A percentile compares a stretch with the other conserved stretches of the same genome.
phyloP scores from a whole-genome alignment of 2,329 filamentous ascomycete genomes.

The Penicillium concentricum region DNA sequence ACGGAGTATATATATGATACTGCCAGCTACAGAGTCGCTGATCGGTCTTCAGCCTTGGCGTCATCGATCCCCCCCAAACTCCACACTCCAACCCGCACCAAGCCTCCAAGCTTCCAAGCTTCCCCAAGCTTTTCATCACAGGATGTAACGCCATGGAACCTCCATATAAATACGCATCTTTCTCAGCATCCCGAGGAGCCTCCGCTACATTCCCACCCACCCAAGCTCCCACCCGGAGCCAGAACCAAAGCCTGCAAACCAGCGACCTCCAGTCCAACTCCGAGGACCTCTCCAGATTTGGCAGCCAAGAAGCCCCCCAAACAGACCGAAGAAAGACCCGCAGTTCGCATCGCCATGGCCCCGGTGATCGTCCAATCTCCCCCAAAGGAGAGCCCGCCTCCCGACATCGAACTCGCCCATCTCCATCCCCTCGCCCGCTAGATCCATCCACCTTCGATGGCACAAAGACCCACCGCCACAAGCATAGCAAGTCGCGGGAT shows the following conservation, averaged over 20 bases:
- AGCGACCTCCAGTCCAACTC: not conserved
- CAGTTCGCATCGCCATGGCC: not conserved
- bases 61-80: conserved; percentile 4
- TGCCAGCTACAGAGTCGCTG: not conserved
- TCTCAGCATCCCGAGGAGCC: conserved; percentile 16
- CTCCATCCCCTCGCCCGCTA: conserved; percentile 2
- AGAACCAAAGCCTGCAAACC: not conserved
- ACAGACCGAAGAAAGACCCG: not conserved
- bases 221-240: not conserved
- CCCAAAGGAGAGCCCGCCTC: conserved; percentile 1
- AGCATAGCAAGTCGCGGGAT: conserved; percentile 34
- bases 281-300: not conserved
- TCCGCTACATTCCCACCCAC: conserved; percentile 21
- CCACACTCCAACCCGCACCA: not conserved
- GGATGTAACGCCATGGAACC: conserved; percentile 17
- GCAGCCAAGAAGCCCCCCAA: not conserved
- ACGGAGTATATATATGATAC: too few species aligned
- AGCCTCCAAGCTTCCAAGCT: not conserved
- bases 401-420: conserved; percentile 1
- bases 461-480: conserved; percentile 24
- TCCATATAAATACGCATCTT: conserved; percentile 12
- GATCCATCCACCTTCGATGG: conserved; percentile 16
- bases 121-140: not conserved
- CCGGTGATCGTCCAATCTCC: conserved; percentile 1
- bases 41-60: conserved; percentile 2